Conservation (phyloP, 1,139 yeast species). For the Meyerozyma smithsonii region DNA sequence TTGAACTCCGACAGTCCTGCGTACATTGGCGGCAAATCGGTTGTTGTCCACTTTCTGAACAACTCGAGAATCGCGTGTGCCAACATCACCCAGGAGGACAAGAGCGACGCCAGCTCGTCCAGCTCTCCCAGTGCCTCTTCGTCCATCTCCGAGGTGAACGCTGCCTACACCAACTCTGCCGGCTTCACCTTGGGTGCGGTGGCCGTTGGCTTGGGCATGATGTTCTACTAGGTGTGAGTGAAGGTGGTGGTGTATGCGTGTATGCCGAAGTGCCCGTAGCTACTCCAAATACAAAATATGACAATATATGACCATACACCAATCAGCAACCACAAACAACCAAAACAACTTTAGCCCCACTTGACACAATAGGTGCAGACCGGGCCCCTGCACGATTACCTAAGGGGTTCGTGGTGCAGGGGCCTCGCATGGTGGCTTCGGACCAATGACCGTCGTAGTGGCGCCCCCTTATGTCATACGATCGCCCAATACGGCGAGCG, state of each 20-base stretch:
- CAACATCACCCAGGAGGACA: conserved; percentile 23
- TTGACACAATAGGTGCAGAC: too few relatives aligned
- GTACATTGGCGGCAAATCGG: conserved; percentile 33
- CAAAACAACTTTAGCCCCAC: too few relatives aligned
- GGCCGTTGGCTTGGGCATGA: conserved; percentile 11
- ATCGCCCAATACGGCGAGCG: too few relatives aligned
- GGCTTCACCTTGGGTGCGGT: conserved; percentile 16
- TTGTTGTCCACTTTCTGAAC: conserved; percentile 33
- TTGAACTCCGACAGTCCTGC: conserved; percentile 32
- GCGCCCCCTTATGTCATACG: too few relatives aligned
- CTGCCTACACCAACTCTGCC: conserved; percentile 10
- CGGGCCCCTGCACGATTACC: too few relatives aligned
- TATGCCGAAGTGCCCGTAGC: too few relatives aligned
- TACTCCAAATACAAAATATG: background rate
- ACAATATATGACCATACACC: background rate
- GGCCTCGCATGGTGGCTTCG: too few relatives aligned
- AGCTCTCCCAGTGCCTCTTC: too few relatives aligned
- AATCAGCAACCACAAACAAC: too few relatives aligned
- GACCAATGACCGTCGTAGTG: too few relatives aligned
- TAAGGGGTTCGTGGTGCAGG: too few relatives aligned
- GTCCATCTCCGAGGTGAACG: conserved; percentile 9
- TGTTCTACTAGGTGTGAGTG: conserved; percentile 13
- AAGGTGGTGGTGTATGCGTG: too few relatives aligned
- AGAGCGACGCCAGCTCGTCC: conserved; percentile 5
- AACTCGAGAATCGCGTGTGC: conserved; percentile 38